A percentile compares a stretch with the other conserved stretches of the same genome.
phyloP scores from a whole-genome alignment of 2,329 filamentous ascomycete genomes.

The Rhinocladiella mackenziei region DNA sequence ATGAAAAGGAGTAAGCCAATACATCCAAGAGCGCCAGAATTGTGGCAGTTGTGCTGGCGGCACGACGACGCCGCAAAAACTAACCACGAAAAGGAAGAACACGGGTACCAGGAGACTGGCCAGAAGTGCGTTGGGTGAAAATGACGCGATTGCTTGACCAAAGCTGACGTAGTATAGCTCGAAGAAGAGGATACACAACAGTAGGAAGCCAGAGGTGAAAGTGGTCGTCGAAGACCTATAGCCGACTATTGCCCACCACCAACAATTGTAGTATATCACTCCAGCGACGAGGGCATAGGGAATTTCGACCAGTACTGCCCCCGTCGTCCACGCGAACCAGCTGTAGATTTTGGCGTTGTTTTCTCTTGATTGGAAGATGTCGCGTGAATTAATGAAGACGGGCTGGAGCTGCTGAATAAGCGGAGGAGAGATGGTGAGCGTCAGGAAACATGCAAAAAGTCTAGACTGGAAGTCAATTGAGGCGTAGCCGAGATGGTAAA shows the following conservation, averaged over 20 bases:
- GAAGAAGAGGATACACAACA: constrained; percentile 59
- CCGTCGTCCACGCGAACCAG: constrained; percentile 67
- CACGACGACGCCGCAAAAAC: constrained; percentile 72
- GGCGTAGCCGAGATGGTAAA: constrained; percentile 58
- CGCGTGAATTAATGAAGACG: constrained; percentile 61
- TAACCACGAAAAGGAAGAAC: constrained; percentile 66
- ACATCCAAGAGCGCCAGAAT: constrained; percentile 67
- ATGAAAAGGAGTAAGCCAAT: constrained; percentile 72
- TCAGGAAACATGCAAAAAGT: constrained; percentile 73
- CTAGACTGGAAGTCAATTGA: constrained; percentile 64
- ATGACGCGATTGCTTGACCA: constrained; percentile 63
- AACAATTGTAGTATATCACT: constrained; percentile 61
- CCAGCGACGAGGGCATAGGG: constrained; percentile 66
- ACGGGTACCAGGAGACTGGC: constrained; percentile 64
- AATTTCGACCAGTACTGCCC: constrained; percentile 63
- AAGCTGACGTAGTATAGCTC: constrained; percentile 51
- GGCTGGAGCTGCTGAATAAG: constrained; percentile 76
- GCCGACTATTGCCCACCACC: constrained; percentile 58
- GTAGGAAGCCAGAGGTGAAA: constrained; percentile 55
- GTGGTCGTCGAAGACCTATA: constrained; percentile 53
- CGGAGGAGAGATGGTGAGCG: constrained; percentile 68
- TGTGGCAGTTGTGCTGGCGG: constrained; percentile 58
- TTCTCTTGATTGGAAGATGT: constrained; percentile 68
- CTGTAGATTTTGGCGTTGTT: constrained; percentile 75
- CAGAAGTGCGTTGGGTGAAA: constrained; percentile 63